Conservation (phyloP, 2,329 filamentous ascomycete species). For the Sporothrix curviconia region DNA sequence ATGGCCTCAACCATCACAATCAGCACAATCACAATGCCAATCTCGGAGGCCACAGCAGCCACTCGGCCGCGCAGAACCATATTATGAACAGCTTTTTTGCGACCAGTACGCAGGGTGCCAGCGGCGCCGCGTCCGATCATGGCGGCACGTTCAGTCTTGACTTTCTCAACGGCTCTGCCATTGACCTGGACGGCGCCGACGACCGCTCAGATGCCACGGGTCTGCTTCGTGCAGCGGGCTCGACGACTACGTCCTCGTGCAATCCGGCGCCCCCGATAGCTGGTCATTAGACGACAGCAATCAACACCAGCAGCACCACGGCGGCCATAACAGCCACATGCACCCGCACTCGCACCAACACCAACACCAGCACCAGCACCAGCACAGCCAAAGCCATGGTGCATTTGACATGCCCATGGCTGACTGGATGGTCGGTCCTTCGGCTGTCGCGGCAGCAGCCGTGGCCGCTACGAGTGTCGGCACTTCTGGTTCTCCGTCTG, state of each 20-base stretch:
- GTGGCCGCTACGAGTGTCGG: neutral
- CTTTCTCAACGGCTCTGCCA: conserved; percentile 24
- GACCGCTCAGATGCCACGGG: conserved; percentile 13
- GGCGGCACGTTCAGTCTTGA: conserved; percentile 23
- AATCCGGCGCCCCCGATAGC: conserved; percentile 20
- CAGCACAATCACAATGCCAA: conserved; percentile 10
- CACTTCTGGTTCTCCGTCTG: neutral
- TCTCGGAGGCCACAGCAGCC: conserved; percentile 16
- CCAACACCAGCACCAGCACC: neutral
- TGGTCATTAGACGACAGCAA: conserved; percentile 24
- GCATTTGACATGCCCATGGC: conserved; percentile 23
- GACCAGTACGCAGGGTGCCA: neutral
- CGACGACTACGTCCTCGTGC: conserved; percentile 24
- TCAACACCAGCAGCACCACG: conserved; percentile 10
- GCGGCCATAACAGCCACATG: conserved; percentile 1
- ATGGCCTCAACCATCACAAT: neutral
- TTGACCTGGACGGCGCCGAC: conserved; percentile 23
- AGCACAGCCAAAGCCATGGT: conserved; percentile 11
- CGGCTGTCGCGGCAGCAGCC: neutral
- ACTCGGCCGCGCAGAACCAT: conserved; percentile 11
- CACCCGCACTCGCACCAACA: conserved; percentile 3
- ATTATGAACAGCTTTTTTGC: conserved; percentile 25
- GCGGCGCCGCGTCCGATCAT: neutral
- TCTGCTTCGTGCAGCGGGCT: conserved; percentile 8
- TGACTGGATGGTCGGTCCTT: conserved; percentile 21